Evolutionary conservation across 139 green algal species (phyloP), one percentile per base, ranked within the genome.

Genomic region (Nannochloris sp.): DNA sequence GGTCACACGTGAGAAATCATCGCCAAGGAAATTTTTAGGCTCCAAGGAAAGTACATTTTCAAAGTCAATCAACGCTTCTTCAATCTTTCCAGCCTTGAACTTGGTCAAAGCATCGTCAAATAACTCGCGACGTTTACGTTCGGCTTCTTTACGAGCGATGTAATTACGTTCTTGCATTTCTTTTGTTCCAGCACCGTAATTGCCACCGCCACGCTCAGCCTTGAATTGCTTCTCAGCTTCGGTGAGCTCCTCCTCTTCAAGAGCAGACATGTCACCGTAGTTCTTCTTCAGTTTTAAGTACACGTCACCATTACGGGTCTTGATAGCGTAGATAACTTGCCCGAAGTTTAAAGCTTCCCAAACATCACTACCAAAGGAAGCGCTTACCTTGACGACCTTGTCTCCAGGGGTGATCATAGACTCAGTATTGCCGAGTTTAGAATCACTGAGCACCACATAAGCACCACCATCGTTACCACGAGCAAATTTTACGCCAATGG

Each of bases 241-340:
- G 12, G 78, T 78, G 63, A 83, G 47, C 31, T 84, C 79, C 67
- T 68, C 83, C 46, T 76, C 73, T 79, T 95, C 71, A 13, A 97
- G 60, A 4, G 72, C 71, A 62, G 45, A 81, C 65, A 93, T 81
- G 71, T 97, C 89, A 9, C 93, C 93, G 63, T 78, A 85, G 61
- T 86, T 92, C 30, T 77, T 77, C 72, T 95, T 85, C 37, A 98
- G 61, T 67, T 92, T 87, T 56, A 99, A 64, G 78, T 94, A 96
- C 14, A 99, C 83, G 15, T 82, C 76, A 10, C 95, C 95, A 71
- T 85, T 92, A 36, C 95, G 80, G 0, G 95, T 97, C 65, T 90
- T 92, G 78, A 99, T 96, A 65, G 95, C 92, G 67, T 97, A 99
- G 78, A 98, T 95, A 46, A 96, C 89, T 80, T 94, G 85, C 7